A percentile compares a stretch with the other conserved stretches of the same genome.
Conservation (phyloP, 345 rosid species). For the Alliaria petiolata region DNA sequence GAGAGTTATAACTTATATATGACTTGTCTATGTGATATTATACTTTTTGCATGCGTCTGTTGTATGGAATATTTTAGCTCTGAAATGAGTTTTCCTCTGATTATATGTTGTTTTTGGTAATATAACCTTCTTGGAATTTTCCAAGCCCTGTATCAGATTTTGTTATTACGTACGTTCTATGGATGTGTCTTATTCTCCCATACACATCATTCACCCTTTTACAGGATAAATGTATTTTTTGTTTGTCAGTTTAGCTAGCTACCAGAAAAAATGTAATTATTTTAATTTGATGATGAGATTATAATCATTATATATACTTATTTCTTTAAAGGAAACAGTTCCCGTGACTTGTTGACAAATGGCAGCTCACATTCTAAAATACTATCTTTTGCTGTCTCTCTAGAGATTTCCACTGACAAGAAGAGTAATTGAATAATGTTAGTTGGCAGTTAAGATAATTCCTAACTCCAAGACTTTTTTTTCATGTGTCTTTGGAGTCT, state of each 20-base stretch:
- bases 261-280: too few relatives aligned
- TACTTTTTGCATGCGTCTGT: not conserved
- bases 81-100: not conserved
- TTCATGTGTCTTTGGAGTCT: slow-evolving; percentile 12
- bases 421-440: not conserved
- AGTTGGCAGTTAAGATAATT: slow-evolving; percentile 22
- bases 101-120: not conserved
- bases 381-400: not conserved
- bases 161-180: not conserved
- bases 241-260: too few relatives aligned
- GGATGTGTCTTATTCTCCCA: too few relatives aligned
- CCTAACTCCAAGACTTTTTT: slow-evolving; percentile 15
- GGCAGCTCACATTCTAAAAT: slow-evolving; percentile 9
- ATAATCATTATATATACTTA: too few relatives aligned
- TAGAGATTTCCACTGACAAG: slow-evolving; percentile 6
- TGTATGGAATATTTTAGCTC: not conserved
- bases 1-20: too few relatives aligned
- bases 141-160: not conserved
- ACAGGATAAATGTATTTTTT: too few relatives aligned
- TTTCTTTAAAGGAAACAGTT: not conserved
- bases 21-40: not conserved
- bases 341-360: slow-evolving; percentile 23
- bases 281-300: too few relatives aligned
- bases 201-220: too few relatives aligned
- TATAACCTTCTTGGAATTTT: not conserved